phyloP scores from a whole-genome alignment of 192 early-diverging fungal genomes.

The Entomortierella parvispora region DNA sequence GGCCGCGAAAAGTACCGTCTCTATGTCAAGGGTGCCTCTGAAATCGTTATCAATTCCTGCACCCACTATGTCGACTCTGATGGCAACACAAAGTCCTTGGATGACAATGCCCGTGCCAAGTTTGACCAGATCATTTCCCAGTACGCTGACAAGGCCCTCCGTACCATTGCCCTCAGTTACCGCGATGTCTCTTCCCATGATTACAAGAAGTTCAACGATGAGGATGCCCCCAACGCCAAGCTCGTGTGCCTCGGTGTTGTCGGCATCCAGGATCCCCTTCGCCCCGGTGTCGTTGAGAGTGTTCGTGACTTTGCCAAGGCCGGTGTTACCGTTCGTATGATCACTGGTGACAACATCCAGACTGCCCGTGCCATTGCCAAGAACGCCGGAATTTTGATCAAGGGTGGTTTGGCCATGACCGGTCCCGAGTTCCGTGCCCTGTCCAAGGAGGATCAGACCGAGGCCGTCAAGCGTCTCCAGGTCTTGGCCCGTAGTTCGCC shows the following conservation, averaged over 20 bases:
- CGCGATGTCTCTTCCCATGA: slow-evolving; percentile 62
- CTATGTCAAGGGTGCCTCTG: slow-evolving; percentile 84
- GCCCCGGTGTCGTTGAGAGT: slow-evolving; percentile 81
- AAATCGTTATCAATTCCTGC: slow-evolving; percentile 77
- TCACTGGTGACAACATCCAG: slow-evolving; percentile 84
- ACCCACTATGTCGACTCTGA: slow-evolving; percentile 66
- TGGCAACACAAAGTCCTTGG: slow-evolving; percentile 59
- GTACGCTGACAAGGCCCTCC: slow-evolving; percentile 76
- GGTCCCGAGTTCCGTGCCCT: slow-evolving; percentile 83
- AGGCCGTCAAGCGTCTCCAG: slow-evolving; percentile 75
- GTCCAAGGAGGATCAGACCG: slow-evolving; percentile 70
- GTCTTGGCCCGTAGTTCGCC: slow-evolving; percentile 92
- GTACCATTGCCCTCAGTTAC: slow-evolving; percentile 79
- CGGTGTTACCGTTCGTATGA: slow-evolving; percentile 92
- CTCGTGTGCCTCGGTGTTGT: slow-evolving; percentile 77
- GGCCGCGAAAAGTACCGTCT: slow-evolving; percentile 59
- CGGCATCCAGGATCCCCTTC: slow-evolving; percentile 90
- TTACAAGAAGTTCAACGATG: slow-evolving; percentile 62
- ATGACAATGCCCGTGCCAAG: slow-evolving; percentile 50
- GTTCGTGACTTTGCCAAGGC: slow-evolving; percentile 81
- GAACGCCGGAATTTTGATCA: slow-evolving; percentile 85
- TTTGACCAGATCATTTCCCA: slow-evolving; percentile 62
- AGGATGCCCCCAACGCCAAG: slow-evolving; percentile 60
- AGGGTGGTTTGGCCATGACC: slow-evolving; percentile 78
- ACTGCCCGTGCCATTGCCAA: slow-evolving; percentile 93